Evolutionary conservation across 352 stramenopile species (phyloP), one percentile per base, ranked within the genome.

Genomic region (Phytophthora cactorum): DNA sequence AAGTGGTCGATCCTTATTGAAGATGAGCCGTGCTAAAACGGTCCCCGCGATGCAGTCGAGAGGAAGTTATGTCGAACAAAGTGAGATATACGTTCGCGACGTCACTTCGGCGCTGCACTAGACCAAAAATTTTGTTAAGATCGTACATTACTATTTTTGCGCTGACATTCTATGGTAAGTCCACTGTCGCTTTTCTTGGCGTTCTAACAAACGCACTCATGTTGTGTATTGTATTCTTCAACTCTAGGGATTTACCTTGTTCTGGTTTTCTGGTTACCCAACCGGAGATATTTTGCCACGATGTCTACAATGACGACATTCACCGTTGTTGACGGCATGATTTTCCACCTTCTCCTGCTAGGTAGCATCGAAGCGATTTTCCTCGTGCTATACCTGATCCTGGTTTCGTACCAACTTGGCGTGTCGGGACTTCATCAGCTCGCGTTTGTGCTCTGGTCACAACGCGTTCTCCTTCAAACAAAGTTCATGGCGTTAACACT

Each of bases 371-470:
- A 80, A 15, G 1, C 61, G 7, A 1, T 66, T 10, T 73, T 75
- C 34, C 5, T 73, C 2, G 31, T 4, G 0, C 4, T 70, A 11
- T 80, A 77, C 50, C 44, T 77, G n/a, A n/a, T 57, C 6, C 41
- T 70, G 2, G 62, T 80, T 7, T 44, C 34, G 2, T 17, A 28
- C 3, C 12, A 36, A 4, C 51, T 73, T 7, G 27, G 36, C 0
- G 34, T 80, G 0, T 59, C 45, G 0, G 65, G 73, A 0, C 9
- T 57, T 10, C n/a, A 51, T 5, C 65, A 80, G 41, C 66, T 80
- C 15, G 60, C 61, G 9, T 80, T 80, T 34, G 53, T 72, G 15
- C 55, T 80, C 3, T 78, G 65, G 52, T 71, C 68, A 0, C 73
- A 78, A 49, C 58, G 61, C 7, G 44, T 66, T 14, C 46, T 68